Conservation (phyloP, 225 moss, liverwort and hornwort genomes). For the Pseudoscleropodium purum region DNA sequence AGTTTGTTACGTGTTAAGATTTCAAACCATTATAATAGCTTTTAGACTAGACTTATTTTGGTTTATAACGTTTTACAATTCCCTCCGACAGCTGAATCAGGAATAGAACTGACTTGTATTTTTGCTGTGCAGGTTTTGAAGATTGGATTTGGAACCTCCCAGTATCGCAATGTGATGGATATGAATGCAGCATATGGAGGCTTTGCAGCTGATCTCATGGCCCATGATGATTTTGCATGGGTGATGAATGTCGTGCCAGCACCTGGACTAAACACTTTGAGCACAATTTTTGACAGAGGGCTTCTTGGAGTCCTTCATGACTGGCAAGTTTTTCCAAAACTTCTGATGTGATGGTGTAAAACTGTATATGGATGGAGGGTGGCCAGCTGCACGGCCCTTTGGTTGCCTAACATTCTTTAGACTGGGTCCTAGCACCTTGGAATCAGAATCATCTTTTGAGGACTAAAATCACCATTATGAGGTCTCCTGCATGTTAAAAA, state of each 20-base stretch:
- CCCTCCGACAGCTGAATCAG: background rate
- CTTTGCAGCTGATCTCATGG: slow-evolving; percentile 28
- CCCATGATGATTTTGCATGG: slow-evolving; percentile 37
- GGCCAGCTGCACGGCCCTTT: background rate
- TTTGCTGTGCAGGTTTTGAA: slow-evolving; percentile 27
- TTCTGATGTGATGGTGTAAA: background rate
- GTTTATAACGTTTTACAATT: background rate
- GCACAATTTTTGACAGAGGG: slow-evolving; percentile 40
- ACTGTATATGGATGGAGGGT: background rate
- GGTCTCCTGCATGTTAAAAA: background rate
- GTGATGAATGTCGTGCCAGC: slow-evolving; percentile 64
- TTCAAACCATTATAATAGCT: background rate
- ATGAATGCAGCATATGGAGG: slow-evolving; percentile 62
- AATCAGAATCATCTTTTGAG: background rate
- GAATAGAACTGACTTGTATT: background rate
- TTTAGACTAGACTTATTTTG: background rate
- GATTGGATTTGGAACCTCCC: slow-evolving; percentile 22
- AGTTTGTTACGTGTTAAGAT: background rate
- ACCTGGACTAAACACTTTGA: slow-evolving; percentile 22
- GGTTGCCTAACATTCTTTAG: background rate
- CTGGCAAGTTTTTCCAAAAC: slow-evolving; percentile 26
- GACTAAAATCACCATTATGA: background rate
- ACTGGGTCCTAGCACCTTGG: background rate
- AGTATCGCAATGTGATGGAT: slow-evolving; percentile 58
- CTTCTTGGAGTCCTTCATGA: slow-evolving; percentile 55